A percentile compares a stretch with the other conserved stretches of the same genome.
phyloP scores from a whole-genome alignment of 2,329 filamentous ascomycete genomes.

The Pseudopyricularia cyperi region DNA sequence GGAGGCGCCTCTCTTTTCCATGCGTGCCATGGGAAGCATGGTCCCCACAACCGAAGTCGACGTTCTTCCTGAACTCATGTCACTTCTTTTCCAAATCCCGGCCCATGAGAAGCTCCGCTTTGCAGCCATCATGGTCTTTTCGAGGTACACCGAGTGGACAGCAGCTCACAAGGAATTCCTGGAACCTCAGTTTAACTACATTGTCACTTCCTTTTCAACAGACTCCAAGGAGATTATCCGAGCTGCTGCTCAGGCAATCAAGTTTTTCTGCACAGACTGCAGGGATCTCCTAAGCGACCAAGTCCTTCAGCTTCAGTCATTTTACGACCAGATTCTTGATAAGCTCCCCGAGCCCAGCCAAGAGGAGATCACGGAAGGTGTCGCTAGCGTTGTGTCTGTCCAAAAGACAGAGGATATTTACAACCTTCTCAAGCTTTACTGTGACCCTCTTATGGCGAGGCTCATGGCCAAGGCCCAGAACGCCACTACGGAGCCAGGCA shows the following conservation, averaged over 20 bases:
- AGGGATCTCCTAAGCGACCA: constrained; percentile 73
- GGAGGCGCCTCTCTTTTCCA: constrained; percentile 86
- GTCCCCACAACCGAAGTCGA: constrained; percentile 78
- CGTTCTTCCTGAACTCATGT: constrained; percentile 84
- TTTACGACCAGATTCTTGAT: constrained; percentile 84
- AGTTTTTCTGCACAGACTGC: constrained; percentile 95
- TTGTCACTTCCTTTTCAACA: constrained; percentile 83
- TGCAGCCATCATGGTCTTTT: constrained; percentile 94
- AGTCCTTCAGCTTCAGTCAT: constrained; percentile 75
- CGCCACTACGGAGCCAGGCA: constrained; percentile 70
- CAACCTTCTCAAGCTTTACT: constrained; percentile 78
- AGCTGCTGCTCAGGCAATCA: constrained; percentile 85
- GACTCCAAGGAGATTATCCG: constrained; percentile 82
- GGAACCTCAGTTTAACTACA: constrained; percentile 87
- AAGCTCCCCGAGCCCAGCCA: constrained; percentile 76
- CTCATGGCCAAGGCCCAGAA: constrained; percentile 79
- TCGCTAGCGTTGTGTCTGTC: constrained; percentile 79
- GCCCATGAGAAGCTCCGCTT: constrained; percentile 97
- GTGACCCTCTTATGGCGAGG: constrained; percentile 75
- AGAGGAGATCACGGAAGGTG: constrained; percentile 92
- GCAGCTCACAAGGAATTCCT: constrained; percentile 85
- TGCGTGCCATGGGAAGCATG: constrained; percentile 95
- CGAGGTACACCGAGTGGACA: constrained; percentile 96
- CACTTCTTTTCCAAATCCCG: constrained; percentile 84
- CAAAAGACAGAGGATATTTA: constrained; percentile 74